phyloP scores from a whole-genome alignment of 2,329 filamentous ascomycete species.

The Magnaporthiopsis poae region DNA sequence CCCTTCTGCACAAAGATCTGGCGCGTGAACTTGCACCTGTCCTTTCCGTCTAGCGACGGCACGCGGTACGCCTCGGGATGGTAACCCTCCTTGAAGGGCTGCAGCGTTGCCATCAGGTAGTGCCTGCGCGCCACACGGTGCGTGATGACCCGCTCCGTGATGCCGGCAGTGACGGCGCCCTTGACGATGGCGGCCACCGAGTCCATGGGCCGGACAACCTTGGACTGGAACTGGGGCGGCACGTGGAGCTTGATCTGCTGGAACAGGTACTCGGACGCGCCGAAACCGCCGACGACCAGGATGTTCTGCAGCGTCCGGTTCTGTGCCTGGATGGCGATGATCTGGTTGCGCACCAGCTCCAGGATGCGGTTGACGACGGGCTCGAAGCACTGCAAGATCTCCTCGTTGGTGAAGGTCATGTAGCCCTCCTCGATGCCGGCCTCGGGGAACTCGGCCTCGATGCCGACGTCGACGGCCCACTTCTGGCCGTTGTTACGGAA shows the following conservation, averaged over 20 bases:
- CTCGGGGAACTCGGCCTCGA: slow-evolving; percentile 95
- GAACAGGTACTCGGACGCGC: slow-evolving; percentile 96
- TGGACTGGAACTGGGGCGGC: slow-evolving; percentile 93
- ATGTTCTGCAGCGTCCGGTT: slow-evolving; percentile 92
- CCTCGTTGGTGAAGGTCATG: slow-evolving; percentile 99
- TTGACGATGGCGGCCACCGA: slow-evolving; percentile 97
- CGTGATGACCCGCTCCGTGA: slow-evolving; percentile 91
- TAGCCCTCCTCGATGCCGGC: slow-evolving; percentile 97
- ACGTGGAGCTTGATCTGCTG: slow-evolving; percentile 99
- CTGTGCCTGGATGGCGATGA: slow-evolving; percentile 96
- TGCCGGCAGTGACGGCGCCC: slow-evolving; percentile 92
- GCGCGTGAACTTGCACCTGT: slow-evolving; percentile 94
- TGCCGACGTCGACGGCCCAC: slow-evolving; percentile 97
- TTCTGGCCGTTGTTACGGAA: slow-evolving; percentile 99
- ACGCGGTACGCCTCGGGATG: slow-evolving; percentile 97
- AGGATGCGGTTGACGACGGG: slow-evolving; percentile 94
- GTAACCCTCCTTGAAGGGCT: slow-evolving; percentile 97
- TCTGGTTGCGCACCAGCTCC: slow-evolving; percentile 93
- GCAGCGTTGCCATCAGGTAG: slow-evolving; percentile 97
- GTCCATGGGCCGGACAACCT: slow-evolving; percentile 97
- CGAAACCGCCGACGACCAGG: slow-evolving; percentile 92
- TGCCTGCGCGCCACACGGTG: slow-evolving; percentile 94
- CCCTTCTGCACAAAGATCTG: slow-evolving; percentile 99
- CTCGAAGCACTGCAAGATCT: slow-evolving; percentile 97
- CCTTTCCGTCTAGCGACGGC: slow-evolving; percentile 89